Base-by-base conservation (phyloP, 768 basidiomycete genomes). In the Suillus discolor region DNA sequence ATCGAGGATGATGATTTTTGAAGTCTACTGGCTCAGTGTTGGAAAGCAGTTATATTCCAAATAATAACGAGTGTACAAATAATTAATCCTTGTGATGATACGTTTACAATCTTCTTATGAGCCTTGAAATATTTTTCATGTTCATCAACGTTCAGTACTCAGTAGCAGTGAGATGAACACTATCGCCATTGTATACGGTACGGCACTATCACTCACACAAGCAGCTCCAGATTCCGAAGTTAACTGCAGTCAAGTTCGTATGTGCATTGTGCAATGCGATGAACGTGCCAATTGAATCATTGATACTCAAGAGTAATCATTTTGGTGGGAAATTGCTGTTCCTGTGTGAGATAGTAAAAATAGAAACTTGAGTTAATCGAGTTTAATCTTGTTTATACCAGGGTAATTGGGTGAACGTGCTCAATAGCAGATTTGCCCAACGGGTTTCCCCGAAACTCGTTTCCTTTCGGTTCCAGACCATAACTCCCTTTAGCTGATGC, bases 271-370 rank as follows among this genome's bases (percentile, higher is more conserved):
- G 12, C 20, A 71, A 99, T 15, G 97, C 97, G 71, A 99, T 95
- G 36, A 99, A 86, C 3, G 96, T 96, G 28, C 97, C 97, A 5
- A 96, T 99, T 0, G 97, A 98, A 79, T 99, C 97, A 75, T 98
- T 98, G 77, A 97, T 97, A 31, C 7, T 18, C n/a, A n/a, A n/a
- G n/a, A n/a, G n/a, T n/a, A n/a, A n/a, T n/a, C n/a, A n/a, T n/a
- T n/a, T n/a, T n/a, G n/a, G n/a, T n/a, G n/a, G n/a, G n/a, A n/a
- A n/a, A n/a, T n/a, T n/a, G n/a, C n/a, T n/a, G n/a, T n/a, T n/a
- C n/a, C n/a, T n/a, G n/a, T n/a, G n/a, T n/a, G n/a, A n/a, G n/a
- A n/a, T n/a, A n/a, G n/a, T n/a, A n/a, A n/a, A n/a, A n/a, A n/a
- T n/a, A n/a, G n/a, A n/a, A n/a, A n/a, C n/a, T n/a, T n/a, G n/a